Conservation (phyloP, 192 early-diverging fungal genomes). For the Coemansia sp. region DNA sequence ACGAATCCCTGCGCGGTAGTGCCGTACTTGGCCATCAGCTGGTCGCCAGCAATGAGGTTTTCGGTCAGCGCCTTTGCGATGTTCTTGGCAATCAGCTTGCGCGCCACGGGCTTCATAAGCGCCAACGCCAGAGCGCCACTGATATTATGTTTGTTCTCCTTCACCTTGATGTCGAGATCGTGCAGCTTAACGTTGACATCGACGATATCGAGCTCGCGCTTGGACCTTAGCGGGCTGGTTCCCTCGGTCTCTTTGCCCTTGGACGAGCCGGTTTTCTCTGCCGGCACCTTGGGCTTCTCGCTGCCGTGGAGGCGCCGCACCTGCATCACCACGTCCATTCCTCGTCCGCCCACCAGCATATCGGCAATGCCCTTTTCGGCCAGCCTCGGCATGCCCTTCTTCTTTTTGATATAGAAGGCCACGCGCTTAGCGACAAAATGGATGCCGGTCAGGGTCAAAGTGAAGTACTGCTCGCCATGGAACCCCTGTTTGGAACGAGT, state of each 20-base stretch:
- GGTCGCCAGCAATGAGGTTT: constrained; percentile 21
- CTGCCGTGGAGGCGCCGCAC: constrained; percentile 41
- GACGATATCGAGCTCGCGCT: constrained; percentile 40
- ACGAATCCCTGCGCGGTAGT: constrained; percentile 19
- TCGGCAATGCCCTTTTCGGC: constrained; percentile 51
- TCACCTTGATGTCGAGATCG: constrained; percentile 28
- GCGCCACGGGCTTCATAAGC: constrained; percentile 36
- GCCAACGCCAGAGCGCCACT: constrained; percentile 23
- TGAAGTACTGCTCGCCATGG: constrained; percentile 48
- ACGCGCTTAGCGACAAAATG: constrained; percentile 46
- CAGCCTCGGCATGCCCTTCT: constrained; percentile 40
- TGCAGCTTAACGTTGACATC: constrained; percentile 44
- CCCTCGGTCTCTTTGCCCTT: constrained; percentile 3
- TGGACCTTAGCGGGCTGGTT: constrained; percentile 1
- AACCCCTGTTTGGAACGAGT: constrained; percentile 30
- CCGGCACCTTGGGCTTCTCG: constrained; percentile 32
- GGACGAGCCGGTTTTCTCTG: constrained; percentile 1
- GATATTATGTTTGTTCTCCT: constrained; percentile 46
- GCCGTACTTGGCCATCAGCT: constrained; percentile 34
- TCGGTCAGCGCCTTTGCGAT: constrained; percentile 37
- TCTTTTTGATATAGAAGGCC: constrained; percentile 52
- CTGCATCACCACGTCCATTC: constrained; percentile 41
- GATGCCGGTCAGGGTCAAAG: constrained; percentile 36
- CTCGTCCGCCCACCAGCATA: constrained; percentile 32
- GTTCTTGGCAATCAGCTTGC: constrained; percentile 26